Evolutionary conservation across 2,329 filamentous ascomycete species (phyloP).

Genomic region (Dactylellina drechsleri): DNA sequence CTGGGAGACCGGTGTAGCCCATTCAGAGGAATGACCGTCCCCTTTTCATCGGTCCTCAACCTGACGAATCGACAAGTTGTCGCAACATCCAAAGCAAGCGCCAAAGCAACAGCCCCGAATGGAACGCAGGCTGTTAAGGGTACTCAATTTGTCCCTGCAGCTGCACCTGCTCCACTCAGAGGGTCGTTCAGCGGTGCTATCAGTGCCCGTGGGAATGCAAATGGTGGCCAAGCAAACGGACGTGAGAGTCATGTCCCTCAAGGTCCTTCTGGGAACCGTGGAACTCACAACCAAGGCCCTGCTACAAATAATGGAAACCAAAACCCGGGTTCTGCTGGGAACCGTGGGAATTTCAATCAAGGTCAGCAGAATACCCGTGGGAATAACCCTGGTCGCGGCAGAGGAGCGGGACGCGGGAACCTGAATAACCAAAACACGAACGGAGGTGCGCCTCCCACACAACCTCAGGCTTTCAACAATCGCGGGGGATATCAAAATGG

Average conservation of each 20-base stretch:
- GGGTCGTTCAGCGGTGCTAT: constrained; percentile 70
- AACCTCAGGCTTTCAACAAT: constrained; percentile 39
- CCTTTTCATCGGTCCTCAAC: constrained; percentile 88
- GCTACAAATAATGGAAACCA: too few species aligned
- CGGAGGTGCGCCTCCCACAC: constrained; percentile 15
- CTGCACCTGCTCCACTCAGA: constrained; percentile 68
- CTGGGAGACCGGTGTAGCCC: constrained; percentile 88
- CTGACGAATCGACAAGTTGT: constrained; percentile 83
- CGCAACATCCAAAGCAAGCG: constrained; percentile 70
- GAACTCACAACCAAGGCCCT: neutral
- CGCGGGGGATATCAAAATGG: constrained; percentile 35
- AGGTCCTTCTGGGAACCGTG: constrained; percentile 29
- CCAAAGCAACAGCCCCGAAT: constrained; percentile 65
- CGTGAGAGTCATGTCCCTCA: constrained; percentile 24
- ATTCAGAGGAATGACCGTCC: constrained; percentile 93
- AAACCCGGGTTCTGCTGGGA: neutral
- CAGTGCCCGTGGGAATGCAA: constrained; percentile 61
- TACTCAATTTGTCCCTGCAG: constrained; percentile 71
- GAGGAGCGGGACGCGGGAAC: constrained; percentile 61
- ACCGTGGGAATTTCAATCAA: neutral
- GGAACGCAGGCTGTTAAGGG: constrained; percentile 66
- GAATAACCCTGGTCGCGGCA: constrained; percentile 60
- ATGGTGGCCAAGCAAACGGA: constrained; percentile 22
- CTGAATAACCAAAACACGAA: constrained; percentile 10
- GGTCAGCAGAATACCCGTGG: constrained; percentile 7